These are phyloP conservation scores for Chrysochromulina tobinii DNA, from an alignment of 78 protist genomes.

Conservation along the genomic window DNA sequence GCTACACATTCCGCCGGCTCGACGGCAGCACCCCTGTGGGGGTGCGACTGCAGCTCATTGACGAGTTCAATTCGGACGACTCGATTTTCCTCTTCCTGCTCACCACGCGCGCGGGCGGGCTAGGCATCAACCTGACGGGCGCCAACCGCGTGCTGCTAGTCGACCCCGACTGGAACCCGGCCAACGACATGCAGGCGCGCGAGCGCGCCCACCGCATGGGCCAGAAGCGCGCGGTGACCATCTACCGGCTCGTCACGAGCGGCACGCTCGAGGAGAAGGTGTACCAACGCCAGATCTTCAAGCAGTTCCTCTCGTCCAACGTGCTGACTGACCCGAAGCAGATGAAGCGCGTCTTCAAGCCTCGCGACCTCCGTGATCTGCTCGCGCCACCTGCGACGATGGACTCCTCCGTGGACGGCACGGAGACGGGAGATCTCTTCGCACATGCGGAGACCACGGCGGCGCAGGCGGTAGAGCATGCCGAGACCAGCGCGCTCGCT, in stretches of 20 bases:
- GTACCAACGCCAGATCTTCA: slow-evolving; percentile 95
- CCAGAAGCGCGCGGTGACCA: slow-evolving; percentile 80
- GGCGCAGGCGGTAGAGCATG: too few relatives aligned
- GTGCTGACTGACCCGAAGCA: slow-evolving; percentile 86
- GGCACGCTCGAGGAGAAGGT: slow-evolving; percentile 96
- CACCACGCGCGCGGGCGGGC: slow-evolving; percentile 91
- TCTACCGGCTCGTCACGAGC: slow-evolving; percentile 79
- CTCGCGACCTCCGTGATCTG: slow-evolving; percentile 60
- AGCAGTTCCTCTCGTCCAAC: slow-evolving; percentile 83
- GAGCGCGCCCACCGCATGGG: slow-evolving; percentile 97
- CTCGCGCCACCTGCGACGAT: slow-evolving; percentile 26
- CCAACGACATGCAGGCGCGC: slow-evolving; percentile 87
- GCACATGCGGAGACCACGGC: too few relatives aligned
- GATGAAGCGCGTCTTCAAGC: slow-evolving; percentile 40
- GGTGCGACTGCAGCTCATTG: slow-evolving; percentile 54
- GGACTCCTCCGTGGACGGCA: background rate
- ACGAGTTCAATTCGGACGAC: slow-evolving; percentile 57
- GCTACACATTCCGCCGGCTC: slow-evolving; percentile 70
- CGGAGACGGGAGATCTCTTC: too few relatives aligned
- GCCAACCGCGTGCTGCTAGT: slow-evolving; percentile 91
- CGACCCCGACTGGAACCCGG: slow-evolving; percentile 97
- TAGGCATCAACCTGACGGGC: slow-evolving; percentile 95
- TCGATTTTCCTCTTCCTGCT: slow-evolving; percentile 82
- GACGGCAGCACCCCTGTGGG: slow-evolving; percentile 90
- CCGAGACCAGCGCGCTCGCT: too few relatives aligned